Base-by-base conservation (phyloP, 2,329 filamentous ascomycete species). In the Rutstroemia sp. region DNA sequence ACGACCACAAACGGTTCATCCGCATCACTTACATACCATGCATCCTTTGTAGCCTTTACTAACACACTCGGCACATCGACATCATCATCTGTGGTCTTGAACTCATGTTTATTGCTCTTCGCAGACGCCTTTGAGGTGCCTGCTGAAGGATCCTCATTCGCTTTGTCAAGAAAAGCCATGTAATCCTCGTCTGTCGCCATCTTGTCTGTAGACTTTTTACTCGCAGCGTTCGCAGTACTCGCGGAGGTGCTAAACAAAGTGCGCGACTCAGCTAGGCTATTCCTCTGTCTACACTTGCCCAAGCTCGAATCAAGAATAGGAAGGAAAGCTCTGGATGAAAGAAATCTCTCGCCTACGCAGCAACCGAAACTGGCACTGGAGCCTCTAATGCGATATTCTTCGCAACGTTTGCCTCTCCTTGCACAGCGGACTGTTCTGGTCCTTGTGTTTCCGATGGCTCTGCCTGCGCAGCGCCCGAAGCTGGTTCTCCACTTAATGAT, bases 1-100 rank as follows among this genome's bases (percentile, higher is more conserved):
- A 96, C 88, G 3, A 84, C 82, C 69, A 88, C 83, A 71, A 95
- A 96, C 4, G 87, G 85, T 76, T 95, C 89, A 69, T 96, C 91
- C 30, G 89, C 83, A 58, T 96, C 92, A 60, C 87, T 94, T 16
- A 81, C 72, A 71, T 94, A 95, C 68, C 86, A 84, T 45, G 77
- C 79, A 57, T 86, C 75, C 51, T 78, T 73, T 50, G 77, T 75
- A 7, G 74, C 76, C 42, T 73, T 70, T 54, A 73, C 71, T 53
- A 92, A 76, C 3, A 73, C 72, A 50, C 75, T 71, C 6, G 91
- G 89, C 53, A 91, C 78, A 58, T 78, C 71, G 51, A 79, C 76
- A 61, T 79, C 77, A 59, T 75, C 65, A 64, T 83, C 80, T 47
- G 72, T 72, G 27, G 78, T 68, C 71, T 80, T 82, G 66, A 83